Evolutionary conservation across 768 basidiomycete genomes (phyloP).

Genomic region (Naganishia kalamii): DNA sequence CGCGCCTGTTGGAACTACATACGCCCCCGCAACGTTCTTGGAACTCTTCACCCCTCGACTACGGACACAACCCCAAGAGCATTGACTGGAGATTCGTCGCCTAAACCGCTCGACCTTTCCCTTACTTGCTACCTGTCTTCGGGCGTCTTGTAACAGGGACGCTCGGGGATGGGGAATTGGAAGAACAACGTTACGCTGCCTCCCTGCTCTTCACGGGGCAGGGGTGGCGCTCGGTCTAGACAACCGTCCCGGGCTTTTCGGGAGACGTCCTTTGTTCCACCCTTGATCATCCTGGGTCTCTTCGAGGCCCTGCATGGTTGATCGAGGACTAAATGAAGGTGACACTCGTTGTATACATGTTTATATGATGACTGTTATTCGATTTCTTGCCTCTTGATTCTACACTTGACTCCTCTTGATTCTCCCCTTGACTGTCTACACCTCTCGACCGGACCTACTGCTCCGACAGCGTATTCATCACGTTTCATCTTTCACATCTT

Average conservation of each 20-base stretch:
- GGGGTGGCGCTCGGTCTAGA: constrained; percentile 20
- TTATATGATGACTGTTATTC: neutral
- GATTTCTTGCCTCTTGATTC: neutral
- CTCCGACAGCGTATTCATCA: no score
- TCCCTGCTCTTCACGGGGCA: neutral
- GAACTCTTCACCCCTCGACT: neutral
- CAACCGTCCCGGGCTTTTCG: constrained; percentile 19
- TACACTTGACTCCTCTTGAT: neutral
- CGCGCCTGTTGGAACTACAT: constrained; percentile 10
- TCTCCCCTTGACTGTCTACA: no score
- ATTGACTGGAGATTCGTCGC: neutral
- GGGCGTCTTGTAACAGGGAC: constrained; percentile 11
- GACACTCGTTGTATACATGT: neutral
- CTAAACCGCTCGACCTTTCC: constrained; percentile 3
- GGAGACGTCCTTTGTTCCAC: constrained; percentile 19
- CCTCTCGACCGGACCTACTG: no score
- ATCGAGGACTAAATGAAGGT: constrained; percentile 25
- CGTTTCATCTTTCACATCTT: no score
- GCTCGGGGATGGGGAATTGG: neutral
- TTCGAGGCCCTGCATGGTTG: constrained; percentile 5
- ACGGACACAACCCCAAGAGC: neutral
- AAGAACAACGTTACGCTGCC: constrained; percentile 18
- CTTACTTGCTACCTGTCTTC: constrained; percentile 13
- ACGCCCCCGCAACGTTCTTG: constrained; percentile 6
- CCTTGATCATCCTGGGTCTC: constrained; percentile 15